Conservation (phyloP, 768 basidiomycete genomes). For the Kwoniella dejecticola region DNA sequence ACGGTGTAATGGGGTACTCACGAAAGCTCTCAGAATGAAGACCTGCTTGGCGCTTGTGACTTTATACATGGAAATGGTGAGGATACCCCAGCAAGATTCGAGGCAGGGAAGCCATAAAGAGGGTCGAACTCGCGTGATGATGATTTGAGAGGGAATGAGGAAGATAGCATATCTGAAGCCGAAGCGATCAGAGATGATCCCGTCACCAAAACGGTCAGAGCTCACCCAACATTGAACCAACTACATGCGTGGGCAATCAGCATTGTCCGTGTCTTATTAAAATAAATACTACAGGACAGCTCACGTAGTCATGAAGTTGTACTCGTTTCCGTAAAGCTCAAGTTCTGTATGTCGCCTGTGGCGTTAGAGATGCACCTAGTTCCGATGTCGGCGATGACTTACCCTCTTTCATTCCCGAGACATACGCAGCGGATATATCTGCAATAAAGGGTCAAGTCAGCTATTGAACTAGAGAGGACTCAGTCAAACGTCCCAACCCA, state of each 20-base stretch:
- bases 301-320: conserved; percentile 47
- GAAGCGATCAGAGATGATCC: neutral
- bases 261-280: too few relatives aligned
- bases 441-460: neutral
- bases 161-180: conserved; percentile 5
- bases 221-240: conserved; percentile 33
- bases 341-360: conserved; percentile 3
- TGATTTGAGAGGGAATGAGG: conserved; percentile 28
- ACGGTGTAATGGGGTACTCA: too few relatives aligned
- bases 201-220: conserved; percentile 1
- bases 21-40: conserved; percentile 43
- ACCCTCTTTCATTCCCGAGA: conserved; percentile 50
- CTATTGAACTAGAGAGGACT: neutral
- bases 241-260: conserved; percentile 6
- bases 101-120: conserved; percentile 29
- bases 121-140: conserved; percentile 28
- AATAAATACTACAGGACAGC: conserved; percentile 4
- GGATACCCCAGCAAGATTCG: conserved; percentile 32
- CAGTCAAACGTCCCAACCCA: conserved; percentile 11
- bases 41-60: conserved; percentile 33
- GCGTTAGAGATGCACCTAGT: too few relatives aligned
- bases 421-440: conserved; percentile 33
- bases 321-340: conserved; percentile 38
- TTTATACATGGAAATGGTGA: conserved; percentile 29
- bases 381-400: too few relatives aligned